Percentiles rank a stretch among this genome's conserved stretches.
Conservation (phyloP, 176 grass and related monocot species). For the Miscanthus lutarioriparius region DNA sequence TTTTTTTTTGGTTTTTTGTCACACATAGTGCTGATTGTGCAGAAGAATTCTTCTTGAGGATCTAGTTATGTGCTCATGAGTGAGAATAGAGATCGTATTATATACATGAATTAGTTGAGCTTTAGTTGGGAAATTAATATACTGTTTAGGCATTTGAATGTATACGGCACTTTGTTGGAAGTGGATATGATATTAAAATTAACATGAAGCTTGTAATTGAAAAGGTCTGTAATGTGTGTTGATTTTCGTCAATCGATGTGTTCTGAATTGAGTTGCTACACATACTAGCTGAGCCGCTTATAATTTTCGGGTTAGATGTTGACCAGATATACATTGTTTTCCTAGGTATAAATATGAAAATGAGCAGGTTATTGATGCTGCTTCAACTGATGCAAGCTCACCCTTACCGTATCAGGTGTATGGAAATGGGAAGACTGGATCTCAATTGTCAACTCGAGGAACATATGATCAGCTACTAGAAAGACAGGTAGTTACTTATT, state of each 20-base stretch:
- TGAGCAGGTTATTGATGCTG: slow-evolving; percentile 93
- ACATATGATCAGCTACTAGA: slow-evolving; percentile 98
- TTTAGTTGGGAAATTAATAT: slow-evolving; percentile 17
- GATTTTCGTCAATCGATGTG: slow-evolving; percentile 4
- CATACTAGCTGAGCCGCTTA: slow-evolving; percentile 28
- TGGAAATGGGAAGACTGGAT: slow-evolving; percentile 92
- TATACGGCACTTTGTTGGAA: neutral
- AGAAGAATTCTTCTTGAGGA: neutral
- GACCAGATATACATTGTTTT: slow-evolving; percentile 45
- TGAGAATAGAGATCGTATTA: neutral
- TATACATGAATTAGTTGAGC: slow-evolving; percentile 4
- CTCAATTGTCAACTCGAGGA: slow-evolving; percentile 78
- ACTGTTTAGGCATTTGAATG: neutral
- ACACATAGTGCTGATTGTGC: neutral
- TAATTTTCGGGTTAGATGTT: slow-evolving; percentile 28
- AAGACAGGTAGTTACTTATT: slow-evolving; percentile 71
- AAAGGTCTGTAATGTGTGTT: neutral
- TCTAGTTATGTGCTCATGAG: slow-evolving; percentile 14
- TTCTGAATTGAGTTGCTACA: slow-evolving; percentile 28
- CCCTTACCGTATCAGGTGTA: slow-evolving; percentile 99
- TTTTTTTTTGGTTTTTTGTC: slow-evolving; percentile 13
- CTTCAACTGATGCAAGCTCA: slow-evolving; percentile 91
- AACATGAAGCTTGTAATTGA: neutral
- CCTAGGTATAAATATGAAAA: slow-evolving; percentile 99
- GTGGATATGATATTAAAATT: neutral